Conservation (phyloP, 441 rosid species). For the Corymbia citriodora region DNA sequence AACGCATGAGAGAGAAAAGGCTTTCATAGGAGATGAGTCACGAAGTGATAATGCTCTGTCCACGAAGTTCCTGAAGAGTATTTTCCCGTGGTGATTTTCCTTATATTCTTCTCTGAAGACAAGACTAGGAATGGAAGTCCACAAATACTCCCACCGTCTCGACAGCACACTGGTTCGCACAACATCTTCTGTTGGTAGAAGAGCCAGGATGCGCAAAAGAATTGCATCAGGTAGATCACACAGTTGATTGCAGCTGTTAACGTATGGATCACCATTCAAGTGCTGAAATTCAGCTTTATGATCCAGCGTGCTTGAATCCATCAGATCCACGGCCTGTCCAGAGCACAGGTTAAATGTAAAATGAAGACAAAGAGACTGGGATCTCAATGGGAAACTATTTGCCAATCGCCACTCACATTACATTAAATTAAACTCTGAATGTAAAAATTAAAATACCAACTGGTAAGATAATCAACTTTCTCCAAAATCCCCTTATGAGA, state of each 20-base stretch:
- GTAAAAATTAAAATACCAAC: background rate
- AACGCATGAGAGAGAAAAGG: background rate
- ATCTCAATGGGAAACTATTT: background rate
- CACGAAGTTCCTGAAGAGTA: background rate
- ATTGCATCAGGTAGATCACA: background rate
- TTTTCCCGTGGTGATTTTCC: background rate
- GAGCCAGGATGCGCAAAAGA: conserved; percentile 5
- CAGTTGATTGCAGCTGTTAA: background rate
- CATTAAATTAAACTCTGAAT: background rate
- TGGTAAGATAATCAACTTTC: background rate
- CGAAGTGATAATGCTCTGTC: background rate
- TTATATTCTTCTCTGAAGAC: background rate
- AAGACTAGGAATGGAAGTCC: background rate
- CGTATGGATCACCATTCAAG: background rate
- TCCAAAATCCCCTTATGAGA: background rate
- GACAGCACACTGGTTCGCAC: background rate
- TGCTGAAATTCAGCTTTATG: background rate
- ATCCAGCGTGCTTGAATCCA: background rate
- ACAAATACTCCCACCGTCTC: background rate
- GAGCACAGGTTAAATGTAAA: background rate
- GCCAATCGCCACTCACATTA: background rate
- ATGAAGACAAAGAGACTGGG: background rate
- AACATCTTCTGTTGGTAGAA: conserved; percentile 1
- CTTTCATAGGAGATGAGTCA: background rate
- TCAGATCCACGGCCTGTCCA: background rate